Base-by-base conservation (phyloP, 2,329 filamentous ascomycete species). In the Epicoccum sorghinum region DNA sequence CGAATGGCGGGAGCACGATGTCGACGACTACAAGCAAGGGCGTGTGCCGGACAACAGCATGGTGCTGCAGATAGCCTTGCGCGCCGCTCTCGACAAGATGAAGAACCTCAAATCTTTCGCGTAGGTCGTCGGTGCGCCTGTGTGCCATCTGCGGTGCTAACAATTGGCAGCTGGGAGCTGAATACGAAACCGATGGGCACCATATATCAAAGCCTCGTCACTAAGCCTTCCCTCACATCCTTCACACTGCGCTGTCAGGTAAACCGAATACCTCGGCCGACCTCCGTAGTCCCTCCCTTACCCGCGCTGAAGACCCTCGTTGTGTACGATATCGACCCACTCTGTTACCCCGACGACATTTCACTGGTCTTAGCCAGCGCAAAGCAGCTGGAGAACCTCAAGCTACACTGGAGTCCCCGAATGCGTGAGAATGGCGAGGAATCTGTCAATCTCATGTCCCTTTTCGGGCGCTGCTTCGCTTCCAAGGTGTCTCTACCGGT, bases 261-360 rank as follows among this genome's bases (percentile, higher is more conserved):
- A 0, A 81, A 75, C 52, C 79, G 85, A 39, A 78, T 82, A 55
- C 84, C 84, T 7, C 79, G 84, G 32, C 85, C 85, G 1, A 82
- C 81, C 5, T 78, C 79, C 33, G 70, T 82, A 4, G 79, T 87
- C 36, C 84, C 85, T 2, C 75, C 83, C 0, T 79, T 88, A 62
- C 80, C 82, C 7, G 83, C 81, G 58, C 74, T 88, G 23, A 75
- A 74, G 30, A 75, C 73, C 4, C 74, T 88, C 32, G 80, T 81
- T 47, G 76, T 85, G 25, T 82, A 82, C 55, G 79, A 87, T 58
- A 84, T 87, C 47, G 85, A 88, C 51, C 85, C 85, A 1, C 75
- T 87, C 8, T 87, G 85, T 71, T 86, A 86, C 61, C 83, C 83
- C 0, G 85, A 88, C 68, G 85, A 87, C 60, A 80, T 87, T 7